Base-by-base conservation (phyloP, 1,139 yeast species). In the Suhomyces guaymorum region DNA sequence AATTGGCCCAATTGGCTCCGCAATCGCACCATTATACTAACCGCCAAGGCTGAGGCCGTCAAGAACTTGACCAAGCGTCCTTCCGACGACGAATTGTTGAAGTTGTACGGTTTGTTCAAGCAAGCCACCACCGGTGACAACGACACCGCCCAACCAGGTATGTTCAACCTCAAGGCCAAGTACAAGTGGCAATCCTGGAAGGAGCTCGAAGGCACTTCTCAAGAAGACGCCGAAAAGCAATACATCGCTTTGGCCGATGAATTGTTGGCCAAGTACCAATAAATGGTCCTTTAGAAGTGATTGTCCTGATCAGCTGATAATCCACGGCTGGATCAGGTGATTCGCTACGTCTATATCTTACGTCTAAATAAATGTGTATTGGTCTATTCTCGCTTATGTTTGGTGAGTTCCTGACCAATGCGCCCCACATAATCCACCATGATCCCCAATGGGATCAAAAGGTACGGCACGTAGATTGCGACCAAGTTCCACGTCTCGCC, bases 131-230 rank as follows among this genome's bases (percentile, higher is more conserved):
- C 82, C 41, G 98, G 98, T 49, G 98, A 92, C 76, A 86, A 86
- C 73, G 75, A 73, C 62, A 84, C 95, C 43, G 68, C 79, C 41
- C 84, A 84, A 65, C 86, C 95, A 38, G 95, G 96, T 46, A 68
- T 86, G 46, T 87, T 90, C 63, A 95, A 90, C 69, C 76, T 92
- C 69, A 86, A 85, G 73, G 97, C 92, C 52, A 90, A 92, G 69
- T 86, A 86, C 78, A 92, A 92, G 77, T 92, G 97, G 97, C 90
- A 88, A 61, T 77, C 97, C 12, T 92, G 98, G 98, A 83, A 82
- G 55, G 82, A 81, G 52, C 71, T 82, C 54, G 83, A 87, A 70
- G 98, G 97, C 39, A 77, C 76, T 41, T 65, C 88, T 35, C 86
- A 84, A 65, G 95, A 81, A 51, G 97, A 89, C 20, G 99, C 99